phyloP scores from a whole-genome alignment of 345 rosid species.

The Salix viminalis region DNA sequence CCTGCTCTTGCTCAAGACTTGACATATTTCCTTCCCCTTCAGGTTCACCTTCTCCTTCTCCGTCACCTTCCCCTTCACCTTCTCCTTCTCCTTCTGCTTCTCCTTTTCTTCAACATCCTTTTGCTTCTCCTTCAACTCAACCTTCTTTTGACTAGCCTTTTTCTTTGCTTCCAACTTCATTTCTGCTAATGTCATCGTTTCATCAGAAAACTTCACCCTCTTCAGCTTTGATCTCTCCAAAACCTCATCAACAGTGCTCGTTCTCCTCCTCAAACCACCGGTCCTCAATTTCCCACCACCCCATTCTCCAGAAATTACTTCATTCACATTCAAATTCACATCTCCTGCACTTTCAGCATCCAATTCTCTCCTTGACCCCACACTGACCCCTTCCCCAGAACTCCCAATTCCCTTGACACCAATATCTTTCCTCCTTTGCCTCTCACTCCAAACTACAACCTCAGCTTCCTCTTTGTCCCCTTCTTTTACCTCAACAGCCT shows the following conservation, averaged over 20 bases:
- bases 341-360: slow-evolving; percentile 13
- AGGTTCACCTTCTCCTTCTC: slow-evolving; percentile 11
- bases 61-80: slow-evolving; percentile 15
- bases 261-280: slow-evolving; percentile 31
- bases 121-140: slow-evolving; percentile 24
- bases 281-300: slow-evolving; percentile 39
- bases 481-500: slow-evolving; percentile 57
- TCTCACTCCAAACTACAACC: slow-evolving; percentile 30
- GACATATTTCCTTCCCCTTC: slow-evolving; percentile 13
- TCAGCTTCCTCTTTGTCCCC: slow-evolving; percentile 16
- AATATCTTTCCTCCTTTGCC: slow-evolving; percentile 20
- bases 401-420: slow-evolving; percentile 4
- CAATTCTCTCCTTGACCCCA: slow-evolving; percentile 24
- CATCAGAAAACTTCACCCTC: slow-evolving; percentile 38
- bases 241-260: slow-evolving; percentile 31
- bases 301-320: slow-evolving; percentile 17
- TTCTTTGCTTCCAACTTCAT: slow-evolving; percentile 51
- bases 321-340: neutral
- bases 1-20: slow-evolving; percentile 7
- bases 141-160: slow-evolving; percentile 31
- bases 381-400: slow-evolving; percentile 7
- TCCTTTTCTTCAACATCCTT: neutral
- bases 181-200: slow-evolving; percentile 70
- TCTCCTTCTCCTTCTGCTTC: slow-evolving; percentile 16
- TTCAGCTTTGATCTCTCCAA: slow-evolving; percentile 31